These are phyloP conservation scores for Gelatoporia subvermispora DNA, from an alignment of 768 basidiomycete species.

Conservation along the genomic window DNA sequence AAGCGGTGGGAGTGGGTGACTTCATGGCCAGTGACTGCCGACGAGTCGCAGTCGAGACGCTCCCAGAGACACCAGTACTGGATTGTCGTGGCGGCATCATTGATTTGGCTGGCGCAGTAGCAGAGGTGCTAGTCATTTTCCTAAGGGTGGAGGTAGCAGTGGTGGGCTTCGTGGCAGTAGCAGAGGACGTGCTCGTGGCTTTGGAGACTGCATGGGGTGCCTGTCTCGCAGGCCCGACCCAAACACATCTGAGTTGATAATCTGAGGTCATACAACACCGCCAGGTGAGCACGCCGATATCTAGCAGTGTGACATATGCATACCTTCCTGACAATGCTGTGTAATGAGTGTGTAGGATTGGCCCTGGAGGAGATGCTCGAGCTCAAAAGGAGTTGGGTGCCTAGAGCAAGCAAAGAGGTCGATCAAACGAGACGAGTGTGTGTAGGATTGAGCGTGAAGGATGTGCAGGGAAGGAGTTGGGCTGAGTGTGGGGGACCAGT, in stretches of 20 bases:
- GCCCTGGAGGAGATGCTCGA: no score
- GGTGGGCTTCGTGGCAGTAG: constrained; percentile 31
- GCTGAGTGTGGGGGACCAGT: no score
- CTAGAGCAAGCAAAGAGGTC: no score
- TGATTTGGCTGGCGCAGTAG: constrained; percentile 35
- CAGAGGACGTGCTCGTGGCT: constrained; percentile 27
- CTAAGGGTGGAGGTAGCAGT: constrained; percentile 29
- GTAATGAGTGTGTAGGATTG: no score
- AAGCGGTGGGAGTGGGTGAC: constrained; percentile 8
- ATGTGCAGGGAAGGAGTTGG: no score
- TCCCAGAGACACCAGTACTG: constrained; percentile 23
- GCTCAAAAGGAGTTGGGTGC: no score
- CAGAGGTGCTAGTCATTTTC: constrained; percentile 36
- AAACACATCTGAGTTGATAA: constrained; percentile 63
- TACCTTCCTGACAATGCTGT: constrained; percentile 81
- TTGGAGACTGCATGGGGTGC: constrained; percentile 37
- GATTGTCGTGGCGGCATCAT: constrained; percentile 16
- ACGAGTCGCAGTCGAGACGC: constrained; percentile 15
- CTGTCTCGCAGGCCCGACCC: constrained; percentile 50
- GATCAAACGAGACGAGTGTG: no score
- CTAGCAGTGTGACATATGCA: constrained; percentile 17
- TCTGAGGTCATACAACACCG: constrained; percentile 31
- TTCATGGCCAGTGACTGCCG: constrained; percentile 17
- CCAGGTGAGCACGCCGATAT: not conserved
- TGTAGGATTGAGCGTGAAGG: no score